These are phyloP conservation scores for Lasiosphaeriaceae sp. DNA, from an alignment of 495 filamentous ascomycete species.

Conservation along the genomic window DNA sequence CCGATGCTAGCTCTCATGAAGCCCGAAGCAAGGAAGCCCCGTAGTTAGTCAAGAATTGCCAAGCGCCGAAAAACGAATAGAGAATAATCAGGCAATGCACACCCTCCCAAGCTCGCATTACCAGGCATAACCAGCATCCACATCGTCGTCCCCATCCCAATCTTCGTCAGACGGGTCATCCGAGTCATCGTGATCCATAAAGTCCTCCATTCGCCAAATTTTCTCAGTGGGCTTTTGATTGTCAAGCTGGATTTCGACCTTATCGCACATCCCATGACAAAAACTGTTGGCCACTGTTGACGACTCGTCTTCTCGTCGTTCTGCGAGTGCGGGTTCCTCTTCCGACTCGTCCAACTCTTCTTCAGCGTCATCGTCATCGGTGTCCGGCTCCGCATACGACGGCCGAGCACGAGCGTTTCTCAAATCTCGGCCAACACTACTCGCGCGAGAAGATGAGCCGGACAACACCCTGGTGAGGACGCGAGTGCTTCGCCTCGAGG, in stretches of 20 bases:
- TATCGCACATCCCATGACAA: constrained; percentile 74
- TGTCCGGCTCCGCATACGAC: constrained; percentile 32
- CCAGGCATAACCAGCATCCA: constrained; percentile 20
- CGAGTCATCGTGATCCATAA: constrained; percentile 63
- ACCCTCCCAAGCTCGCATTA: neutral
- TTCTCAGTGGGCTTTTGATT: constrained; percentile 73
- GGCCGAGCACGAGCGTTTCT: constrained; percentile 8
- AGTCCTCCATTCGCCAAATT: constrained; percentile 73
- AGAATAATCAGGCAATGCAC: neutral
- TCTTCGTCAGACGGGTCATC: constrained; percentile 64
- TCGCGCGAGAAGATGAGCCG: constrained; percentile 17
- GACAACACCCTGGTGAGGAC: constrained; percentile 14
- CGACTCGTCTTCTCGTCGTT: neutral
- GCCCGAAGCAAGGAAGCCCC: too few species aligned
- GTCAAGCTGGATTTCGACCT: constrained; percentile 77
- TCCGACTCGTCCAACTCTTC: neutral
- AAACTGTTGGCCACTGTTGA: constrained; percentile 20
- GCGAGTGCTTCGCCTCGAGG: constrained; percentile 23
- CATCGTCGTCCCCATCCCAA: constrained; percentile 60
- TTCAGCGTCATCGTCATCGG: constrained; percentile 27
- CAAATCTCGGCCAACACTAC: constrained; percentile 19
- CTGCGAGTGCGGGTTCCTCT: neutral
- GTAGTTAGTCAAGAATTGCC: too few species aligned
- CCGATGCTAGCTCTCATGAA: too few species aligned
- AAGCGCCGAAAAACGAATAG: too few species aligned